phyloP scores from a whole-genome alignment of 73 alveolate species.

The Paramecium bursaria region DNA sequence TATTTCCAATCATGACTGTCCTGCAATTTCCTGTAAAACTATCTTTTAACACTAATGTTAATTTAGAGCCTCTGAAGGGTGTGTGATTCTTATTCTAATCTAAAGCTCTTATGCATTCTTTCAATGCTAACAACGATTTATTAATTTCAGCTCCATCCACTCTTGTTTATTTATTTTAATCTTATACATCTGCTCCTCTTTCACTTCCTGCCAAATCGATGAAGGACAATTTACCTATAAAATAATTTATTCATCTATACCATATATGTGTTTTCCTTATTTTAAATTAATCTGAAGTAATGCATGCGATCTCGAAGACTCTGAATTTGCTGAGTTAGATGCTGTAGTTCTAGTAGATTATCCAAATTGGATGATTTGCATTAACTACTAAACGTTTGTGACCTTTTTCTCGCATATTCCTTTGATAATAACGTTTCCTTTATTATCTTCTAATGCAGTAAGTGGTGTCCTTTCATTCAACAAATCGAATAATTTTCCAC shows the following conservation, averaged over 20 bases:
- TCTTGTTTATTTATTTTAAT: slow-evolving; percentile 93
- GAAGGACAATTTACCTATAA: slow-evolving; percentile 92
- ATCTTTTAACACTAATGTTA: slow-evolving; percentile 92
- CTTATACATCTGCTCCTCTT: slow-evolving; percentile 98
- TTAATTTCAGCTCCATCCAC: slow-evolving; percentile 99
- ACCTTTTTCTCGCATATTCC: slow-evolving; percentile 92
- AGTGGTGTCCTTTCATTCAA: slow-evolving; percentile 92
- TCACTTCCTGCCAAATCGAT: slow-evolving; percentile 99
- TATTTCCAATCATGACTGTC: slow-evolving; percentile 99
- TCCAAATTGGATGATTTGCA: slow-evolving; percentile 86
- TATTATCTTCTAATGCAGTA: slow-evolving; percentile 98
- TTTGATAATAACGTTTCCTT: slow-evolving; percentile 95
- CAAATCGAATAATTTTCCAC: slow-evolving; percentile 99
- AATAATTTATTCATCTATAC: slow-evolving; percentile 83
- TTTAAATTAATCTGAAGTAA: slow-evolving; percentile 87
- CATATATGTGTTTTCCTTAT: slow-evolving; percentile 84
- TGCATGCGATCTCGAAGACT: slow-evolving; percentile 71
- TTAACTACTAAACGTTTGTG: slow-evolving; percentile 77
- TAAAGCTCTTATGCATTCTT: slow-evolving; percentile 99
- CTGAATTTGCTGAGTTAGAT: slow-evolving; percentile 55
- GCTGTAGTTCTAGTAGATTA: slow-evolving; percentile 71
- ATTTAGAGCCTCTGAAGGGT: slow-evolving; percentile 99
- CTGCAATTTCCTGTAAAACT: slow-evolving; percentile 99
- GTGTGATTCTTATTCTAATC: slow-evolving; percentile 95
- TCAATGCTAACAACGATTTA: slow-evolving; percentile 97